Percentiles rank a stretch among this genome's conserved stretches.
These are phyloP conservation scores for Benincasa hispida DNA, from an alignment of 306 rosid genomes.

Conservation along the genomic window DNA sequence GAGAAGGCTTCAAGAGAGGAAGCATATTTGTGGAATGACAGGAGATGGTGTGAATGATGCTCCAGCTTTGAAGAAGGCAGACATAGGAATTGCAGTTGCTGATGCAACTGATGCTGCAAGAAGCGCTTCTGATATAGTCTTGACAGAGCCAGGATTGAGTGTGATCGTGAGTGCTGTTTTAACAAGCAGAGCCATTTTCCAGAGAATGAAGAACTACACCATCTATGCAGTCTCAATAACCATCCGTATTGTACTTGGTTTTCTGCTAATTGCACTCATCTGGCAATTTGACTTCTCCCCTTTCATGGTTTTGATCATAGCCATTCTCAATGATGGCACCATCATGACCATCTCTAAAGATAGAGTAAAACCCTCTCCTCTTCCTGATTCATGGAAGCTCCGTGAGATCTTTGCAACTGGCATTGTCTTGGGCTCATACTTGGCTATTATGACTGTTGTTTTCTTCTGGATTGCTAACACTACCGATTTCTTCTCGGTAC, in stretches of 20 bases:
- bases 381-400: conserved; percentile 89
- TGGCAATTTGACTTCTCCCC: conserved; percentile 94
- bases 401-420: conserved; percentile 81
- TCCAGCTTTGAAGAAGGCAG: conserved; percentile 75
- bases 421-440: conserved; percentile 60
- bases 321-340: conserved; percentile 85
- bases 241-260: conserved; percentile 69
- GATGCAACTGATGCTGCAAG: conserved; percentile 94
- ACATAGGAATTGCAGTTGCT: conserved; percentile 88
- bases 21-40: conserved; percentile 86
- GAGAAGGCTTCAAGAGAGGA: conserved; percentile 63
- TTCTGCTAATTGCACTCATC: conserved; percentile 69
- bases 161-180: conserved; percentile 78
- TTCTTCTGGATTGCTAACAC: conserved; percentile 63
- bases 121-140: conserved; percentile 81
- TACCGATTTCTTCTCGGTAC: conserved; percentile 63
- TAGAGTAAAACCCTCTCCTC: conserved; percentile 86
- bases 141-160: conserved; percentile 86
- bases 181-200: conserved; percentile 87
- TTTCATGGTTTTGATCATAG: conserved; percentile 84
- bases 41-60: conserved; percentile 98
- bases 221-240: conserved; percentile 88
- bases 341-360: conserved; percentile 95
- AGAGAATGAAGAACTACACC: conserved; percentile 91
- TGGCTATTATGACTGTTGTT: conserved; percentile 77